A percentile compares a stretch with the other conserved stretches of the same genome.
Conservation (phyloP, 2,329 filamentous ascomycete genomes). For the Aspergillus vadensis region DNA sequence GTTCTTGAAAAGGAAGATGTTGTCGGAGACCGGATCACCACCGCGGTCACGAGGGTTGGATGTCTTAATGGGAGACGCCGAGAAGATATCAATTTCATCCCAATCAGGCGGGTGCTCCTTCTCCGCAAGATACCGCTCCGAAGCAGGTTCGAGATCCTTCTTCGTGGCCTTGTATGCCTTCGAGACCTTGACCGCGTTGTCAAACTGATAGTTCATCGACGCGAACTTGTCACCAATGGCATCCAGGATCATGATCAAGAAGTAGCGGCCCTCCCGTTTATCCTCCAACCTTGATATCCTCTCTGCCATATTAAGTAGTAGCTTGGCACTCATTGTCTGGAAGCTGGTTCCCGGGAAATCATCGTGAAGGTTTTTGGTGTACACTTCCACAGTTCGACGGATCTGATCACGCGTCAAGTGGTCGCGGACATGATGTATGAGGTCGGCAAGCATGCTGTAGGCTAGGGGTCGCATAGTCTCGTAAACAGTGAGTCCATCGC, state of each 20-base stretch:
- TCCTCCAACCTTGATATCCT: conserved; percentile 92
- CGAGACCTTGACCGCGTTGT: conserved; percentile 91
- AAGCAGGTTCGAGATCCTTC: conserved; percentile 64
- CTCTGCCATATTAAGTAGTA: conserved; percentile 96
- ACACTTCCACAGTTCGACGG: conserved; percentile 91
- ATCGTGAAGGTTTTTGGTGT: conserved; percentile 93
- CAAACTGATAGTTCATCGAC: conserved; percentile 94
- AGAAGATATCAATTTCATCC: conserved; percentile 98
- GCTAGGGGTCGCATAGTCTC: conserved; percentile 94
- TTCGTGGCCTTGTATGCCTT: conserved; percentile 78
- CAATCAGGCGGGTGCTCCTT: conserved; percentile 81
- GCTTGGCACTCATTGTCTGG: conserved; percentile 98
- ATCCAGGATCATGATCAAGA: conserved; percentile 94
- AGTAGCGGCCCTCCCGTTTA: conserved; percentile 92
- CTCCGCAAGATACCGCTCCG: conserved; percentile 83
- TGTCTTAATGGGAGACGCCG: conserved; percentile 92
- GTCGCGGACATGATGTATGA: conserved; percentile 96
- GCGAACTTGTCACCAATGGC: conserved; percentile 98
- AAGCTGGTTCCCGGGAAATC: conserved; percentile 97
- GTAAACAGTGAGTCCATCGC: conserved; percentile 93
- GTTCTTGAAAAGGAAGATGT: conserved; percentile 97
- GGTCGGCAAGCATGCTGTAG: conserved; percentile 96
- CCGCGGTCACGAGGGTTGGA: conserved; percentile 87
- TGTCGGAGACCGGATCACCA: conserved; percentile 88
- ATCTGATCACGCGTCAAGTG: conserved; percentile 89